These are phyloP conservation scores for Firmiana major DNA, from an alignment of 345 rosid genomes.

Conservation along the genomic window DNA sequence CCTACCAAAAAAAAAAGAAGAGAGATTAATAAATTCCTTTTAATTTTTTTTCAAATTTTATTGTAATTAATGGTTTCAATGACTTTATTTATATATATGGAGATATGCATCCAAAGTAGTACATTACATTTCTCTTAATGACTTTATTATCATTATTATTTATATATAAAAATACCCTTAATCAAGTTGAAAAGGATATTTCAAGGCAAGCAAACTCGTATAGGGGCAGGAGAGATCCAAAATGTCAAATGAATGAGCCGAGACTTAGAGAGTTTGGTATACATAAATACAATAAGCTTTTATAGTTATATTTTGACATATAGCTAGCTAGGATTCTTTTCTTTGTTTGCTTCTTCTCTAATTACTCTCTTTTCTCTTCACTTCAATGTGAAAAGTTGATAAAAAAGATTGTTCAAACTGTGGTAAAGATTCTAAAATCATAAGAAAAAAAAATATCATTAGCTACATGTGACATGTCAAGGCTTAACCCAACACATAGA, in stretches of 20 bases:
- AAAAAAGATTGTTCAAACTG: not conserved
- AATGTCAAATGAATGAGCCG: not conserved
- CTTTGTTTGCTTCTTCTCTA: not conserved
- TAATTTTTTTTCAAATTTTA: too few relatives aligned
- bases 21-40: too few relatives aligned
- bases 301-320: too few relatives aligned
- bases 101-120: too few relatives aligned
- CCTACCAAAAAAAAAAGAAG: too few relatives aligned
- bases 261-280: not conserved
- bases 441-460: constrained; percentile 7
- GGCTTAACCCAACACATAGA: constrained; percentile 8
- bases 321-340: not conserved
- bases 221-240: not conserved
- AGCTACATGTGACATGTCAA: constrained; percentile 18
- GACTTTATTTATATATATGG: too few relatives aligned
- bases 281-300: not conserved
- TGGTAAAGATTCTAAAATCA: not conserved
- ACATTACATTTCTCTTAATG: too few relatives aligned
- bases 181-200: not conserved
- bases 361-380: not conserved
- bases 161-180: too few relatives aligned
- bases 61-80: too few relatives aligned
- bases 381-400: not conserved
- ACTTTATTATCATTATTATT: too few relatives aligned
- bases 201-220: not conserved